Evolutionary conservation across 2,329 filamentous ascomycete genomes (phyloP).

Genomic region (Microsporum audouinii): DNA sequence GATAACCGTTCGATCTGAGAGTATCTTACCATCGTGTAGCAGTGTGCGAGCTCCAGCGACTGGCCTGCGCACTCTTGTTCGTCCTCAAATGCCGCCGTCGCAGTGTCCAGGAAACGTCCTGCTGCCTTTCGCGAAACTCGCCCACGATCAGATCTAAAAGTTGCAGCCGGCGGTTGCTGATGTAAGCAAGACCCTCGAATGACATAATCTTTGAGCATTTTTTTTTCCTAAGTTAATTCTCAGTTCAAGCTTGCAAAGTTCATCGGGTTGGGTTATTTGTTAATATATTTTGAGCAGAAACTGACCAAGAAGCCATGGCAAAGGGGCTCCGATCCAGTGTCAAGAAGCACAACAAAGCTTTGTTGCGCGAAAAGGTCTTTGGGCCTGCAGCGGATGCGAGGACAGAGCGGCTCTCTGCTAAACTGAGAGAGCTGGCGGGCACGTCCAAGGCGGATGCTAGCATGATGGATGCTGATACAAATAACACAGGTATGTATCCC

Average conservation of each 20-base stretch:
- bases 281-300: not conserved
- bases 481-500: conserved; percentile 18
- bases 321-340: conserved; percentile 72
- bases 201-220: not conserved
- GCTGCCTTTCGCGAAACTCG: not conserved
- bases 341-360: conserved; percentile 71
- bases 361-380: conserved; percentile 70
- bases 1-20: not conserved
- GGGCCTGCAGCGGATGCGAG: conserved; percentile 69
- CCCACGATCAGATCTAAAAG: not conserved
- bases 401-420: conserved; percentile 71
- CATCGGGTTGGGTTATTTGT: not conserved
- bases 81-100: not conserved
- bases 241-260: not conserved
- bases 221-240: not conserved
- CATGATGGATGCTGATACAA: conserved; percentile 25
- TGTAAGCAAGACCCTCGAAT: not conserved
- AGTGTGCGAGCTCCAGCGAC: not conserved
- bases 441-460: conserved; percentile 47
- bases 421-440: conserved; percentile 67
- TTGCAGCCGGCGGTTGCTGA: not conserved
- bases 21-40: not conserved
- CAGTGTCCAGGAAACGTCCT: not conserved
- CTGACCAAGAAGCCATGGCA: conserved; percentile 51
- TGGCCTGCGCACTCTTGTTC: not conserved